Percentiles rank a stretch among this genome's conserved stretches.
Evolutionary conservation across 139 green algal species (phyloP).

Genomic region (Auxenochlorella pyrenoidosa): DNA sequence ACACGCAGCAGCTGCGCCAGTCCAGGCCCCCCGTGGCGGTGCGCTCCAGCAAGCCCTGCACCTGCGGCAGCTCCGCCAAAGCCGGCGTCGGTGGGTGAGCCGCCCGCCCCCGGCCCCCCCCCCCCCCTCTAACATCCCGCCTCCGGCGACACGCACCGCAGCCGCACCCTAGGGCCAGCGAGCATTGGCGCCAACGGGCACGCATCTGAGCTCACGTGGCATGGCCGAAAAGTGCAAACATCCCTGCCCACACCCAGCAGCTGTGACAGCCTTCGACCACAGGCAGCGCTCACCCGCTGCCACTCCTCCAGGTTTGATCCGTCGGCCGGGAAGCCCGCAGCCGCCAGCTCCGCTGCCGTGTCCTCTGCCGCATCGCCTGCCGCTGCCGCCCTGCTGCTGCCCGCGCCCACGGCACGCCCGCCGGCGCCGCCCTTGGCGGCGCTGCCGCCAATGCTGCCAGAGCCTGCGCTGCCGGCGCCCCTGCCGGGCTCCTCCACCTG

Average conservation of each 20-base stretch:
- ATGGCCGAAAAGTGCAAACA: neutral
- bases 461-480: neutral
- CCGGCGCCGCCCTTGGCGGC: neutral
- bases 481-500: constrained; percentile 1
- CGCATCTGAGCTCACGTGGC: too few species aligned
- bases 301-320: constrained; percentile 36
- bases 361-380: neutral
- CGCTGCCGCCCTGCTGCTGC: constrained; percentile 7
- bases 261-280: neutral
- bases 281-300: constrained; percentile 22
- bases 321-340: constrained; percentile 28
- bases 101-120: too few species aligned
- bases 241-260: too few species aligned
- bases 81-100: too few species aligned
- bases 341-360: constrained; percentile 4
- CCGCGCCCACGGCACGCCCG: neutral
- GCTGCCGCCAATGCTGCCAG: neutral
- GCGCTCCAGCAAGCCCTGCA: constrained; percentile 10
- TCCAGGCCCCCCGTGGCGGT: constrained; percentile 24
- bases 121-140: too few species aligned
- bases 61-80: constrained; percentile 7
- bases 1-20: constrained; percentile 45
- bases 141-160: too few species aligned
- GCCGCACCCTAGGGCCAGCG: too few species aligned
- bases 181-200: too few species aligned